These are phyloP conservation scores for Chaetomium sp. DNA, from an alignment of 2,329 filamentous ascomycete species.

Conservation along the genomic window DNA sequence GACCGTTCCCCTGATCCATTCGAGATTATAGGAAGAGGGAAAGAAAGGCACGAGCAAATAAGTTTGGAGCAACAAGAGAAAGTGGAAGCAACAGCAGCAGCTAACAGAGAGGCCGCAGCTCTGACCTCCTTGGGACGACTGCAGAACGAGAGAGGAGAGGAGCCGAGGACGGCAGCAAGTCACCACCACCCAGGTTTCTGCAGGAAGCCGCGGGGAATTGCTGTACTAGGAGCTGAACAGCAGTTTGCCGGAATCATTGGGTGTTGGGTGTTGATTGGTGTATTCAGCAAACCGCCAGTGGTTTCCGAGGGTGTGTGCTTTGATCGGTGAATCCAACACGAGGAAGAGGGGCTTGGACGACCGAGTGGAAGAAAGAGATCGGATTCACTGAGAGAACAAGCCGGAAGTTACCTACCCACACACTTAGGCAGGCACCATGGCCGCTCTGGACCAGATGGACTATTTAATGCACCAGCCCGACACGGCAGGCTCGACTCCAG, in stretches of 20 bases:
- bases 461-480: slow-evolving; percentile 38
- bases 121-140: background rate
- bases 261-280: background rate
- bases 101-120: background rate
- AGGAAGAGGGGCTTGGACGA: too few species aligned
- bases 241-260: background rate
- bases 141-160: background rate
- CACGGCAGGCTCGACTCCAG: slow-evolving; percentile 6
- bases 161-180: background rate
- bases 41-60: background rate
- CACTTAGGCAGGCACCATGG: slow-evolving; percentile 8
- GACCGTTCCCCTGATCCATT: background rate
- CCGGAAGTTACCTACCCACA: background rate
- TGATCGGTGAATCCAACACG: background rate
- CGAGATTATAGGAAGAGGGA: background rate
- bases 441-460: slow-evolving; percentile 41
- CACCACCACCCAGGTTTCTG: background rate
- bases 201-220: slow-evolving; percentile 12
- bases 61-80: background rate
- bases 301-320: background rate
- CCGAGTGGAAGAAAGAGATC: background rate
- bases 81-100: background rate
- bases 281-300: background rate
- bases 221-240: background rate
- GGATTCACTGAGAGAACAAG: background rate